Percentiles rank a stretch among this genome's conserved stretches.
phyloP scores from a whole-genome alignment of 306 rosid species.

The Vigna trinervia region DNA sequence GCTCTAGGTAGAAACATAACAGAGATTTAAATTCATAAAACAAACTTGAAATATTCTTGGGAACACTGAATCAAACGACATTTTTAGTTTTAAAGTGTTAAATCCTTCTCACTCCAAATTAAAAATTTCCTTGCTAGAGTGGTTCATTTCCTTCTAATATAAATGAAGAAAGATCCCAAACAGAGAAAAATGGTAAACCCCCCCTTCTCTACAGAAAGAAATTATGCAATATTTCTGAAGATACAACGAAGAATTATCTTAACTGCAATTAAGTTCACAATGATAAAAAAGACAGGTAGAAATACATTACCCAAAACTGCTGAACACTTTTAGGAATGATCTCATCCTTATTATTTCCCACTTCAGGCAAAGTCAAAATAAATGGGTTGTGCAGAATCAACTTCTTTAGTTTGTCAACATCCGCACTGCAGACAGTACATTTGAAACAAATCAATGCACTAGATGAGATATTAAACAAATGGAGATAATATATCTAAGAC shows the following conservation, averaged over 20 bases:
- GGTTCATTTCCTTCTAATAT: conserved; percentile 16
- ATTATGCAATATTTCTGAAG: neutral
- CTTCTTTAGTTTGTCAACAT: conserved; percentile 94
- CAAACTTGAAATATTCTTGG: neutral
- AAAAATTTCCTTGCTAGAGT: conserved; percentile 16
- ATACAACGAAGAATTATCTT: conserved; percentile 4
- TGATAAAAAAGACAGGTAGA: conserved; percentile 24
- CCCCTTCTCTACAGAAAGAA: conserved; percentile 18
- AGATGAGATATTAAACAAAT: conserved; percentile 2
- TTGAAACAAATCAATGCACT: conserved; percentile 30
- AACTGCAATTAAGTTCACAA: neutral
- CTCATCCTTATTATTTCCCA: conserved; percentile 77
- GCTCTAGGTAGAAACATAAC: conserved; percentile 3
- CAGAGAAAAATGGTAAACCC: neutral
- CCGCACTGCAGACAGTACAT: conserved; percentile 62
- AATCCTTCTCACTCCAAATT: neutral
- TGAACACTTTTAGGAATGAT: conserved; percentile 87
- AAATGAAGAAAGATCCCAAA: conserved; percentile 17
- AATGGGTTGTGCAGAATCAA: conserved; percentile 86
- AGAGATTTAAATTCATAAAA: conserved; percentile 20
- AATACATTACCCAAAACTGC: conserved; percentile 81
- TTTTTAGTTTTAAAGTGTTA: neutral
- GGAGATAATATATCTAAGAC: neutral
- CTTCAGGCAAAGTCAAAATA: conserved; percentile 89
- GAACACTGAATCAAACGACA: neutral